phyloP scores from a whole-genome alignment of 2,329 filamentous ascomycete genomes.

The Colletotrichum liriopes region DNA sequence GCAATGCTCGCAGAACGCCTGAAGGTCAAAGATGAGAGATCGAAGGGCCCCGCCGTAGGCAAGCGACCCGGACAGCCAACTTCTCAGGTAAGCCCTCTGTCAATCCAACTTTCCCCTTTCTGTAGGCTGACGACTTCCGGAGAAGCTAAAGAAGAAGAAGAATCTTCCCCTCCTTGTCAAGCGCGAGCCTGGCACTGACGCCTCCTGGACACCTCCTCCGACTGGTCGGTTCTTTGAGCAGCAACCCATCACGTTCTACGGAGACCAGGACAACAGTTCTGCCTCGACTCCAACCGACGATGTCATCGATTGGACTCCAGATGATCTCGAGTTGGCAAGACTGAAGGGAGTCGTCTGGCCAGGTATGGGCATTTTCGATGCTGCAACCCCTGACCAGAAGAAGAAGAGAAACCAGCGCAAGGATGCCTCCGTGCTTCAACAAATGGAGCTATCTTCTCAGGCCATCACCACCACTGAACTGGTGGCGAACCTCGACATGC shows the following conservation, averaged over 20 bases:
- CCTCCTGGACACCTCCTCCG: constrained; percentile 22
- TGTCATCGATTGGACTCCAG: constrained; percentile 13
- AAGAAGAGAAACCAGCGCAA: constrained; percentile 86
- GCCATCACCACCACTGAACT: constrained; percentile 76
- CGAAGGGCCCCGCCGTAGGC: constrained; percentile 64
- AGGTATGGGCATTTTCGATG: constrained; percentile 87
- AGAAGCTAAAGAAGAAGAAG: constrained; percentile 37
- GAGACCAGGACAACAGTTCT: constrained; percentile 12
- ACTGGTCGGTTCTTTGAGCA: constrained; percentile 23
- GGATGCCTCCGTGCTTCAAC: constrained; percentile 77
- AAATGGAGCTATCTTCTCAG: constrained; percentile 76
- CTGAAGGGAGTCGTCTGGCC: constrained; percentile 83
- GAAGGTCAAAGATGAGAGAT: constrained; percentile 81
- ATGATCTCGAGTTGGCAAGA: constrained; percentile 27
- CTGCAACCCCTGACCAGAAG: constrained; percentile 81
- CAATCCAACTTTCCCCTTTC: not conserved
- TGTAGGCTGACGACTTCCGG: constrained; percentile 6
- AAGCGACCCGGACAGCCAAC: constrained; percentile 45
- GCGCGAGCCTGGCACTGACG: constrained; percentile 10
- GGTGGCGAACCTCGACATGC: constrained; percentile 71
- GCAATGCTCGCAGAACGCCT: constrained; percentile 84
- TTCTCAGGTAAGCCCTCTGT: not conserved
- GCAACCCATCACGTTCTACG: constrained; percentile 35
- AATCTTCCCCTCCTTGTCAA: constrained; percentile 6
- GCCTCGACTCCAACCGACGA: constrained; percentile 8